Base-by-base conservation (phyloP, 2,329 filamentous ascomycete genomes). In the Aspergillus sp. region DNA sequence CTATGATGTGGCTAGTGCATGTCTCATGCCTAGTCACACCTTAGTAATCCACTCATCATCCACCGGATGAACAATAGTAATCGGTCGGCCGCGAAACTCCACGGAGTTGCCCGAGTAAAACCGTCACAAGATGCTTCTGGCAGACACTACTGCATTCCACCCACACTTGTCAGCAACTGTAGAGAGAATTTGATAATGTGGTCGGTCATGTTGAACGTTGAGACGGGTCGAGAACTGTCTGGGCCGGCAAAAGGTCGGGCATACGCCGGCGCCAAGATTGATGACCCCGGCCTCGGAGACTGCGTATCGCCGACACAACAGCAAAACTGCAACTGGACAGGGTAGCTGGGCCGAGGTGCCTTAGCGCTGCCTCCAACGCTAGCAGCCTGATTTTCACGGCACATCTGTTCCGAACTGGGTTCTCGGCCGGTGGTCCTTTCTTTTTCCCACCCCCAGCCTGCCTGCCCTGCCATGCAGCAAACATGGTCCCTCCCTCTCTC, bases 71-170 rank as follows among this genome's bases (percentile, higher is more conserved):
- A 23, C 23, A 23, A 27, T n/a, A 27, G 25, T 15, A 30, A 23
- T 23, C 17, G 27, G 23, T n/a, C 32, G 21, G 15, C 25, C 39
- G n/a, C n/a, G 23, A 30, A 21, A 25, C 15, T 21, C 21, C 19
- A 47, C 53, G 53, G 41, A 47, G 25, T 36, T 55, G 41, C 41
- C 41, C 41, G 53, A 25, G 32, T 36, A 5, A 13, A 30, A 36
- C 27, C 17, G 36, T 42, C 58, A 48, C 47, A 25, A 36, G 44
- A 21, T 15, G 3, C n/a, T 49, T 61, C 59, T 54, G 54, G 60
- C 47, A 59, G 17, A 41, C 32, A 47, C 60, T 50, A 60, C 19
- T 44, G 49, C 54, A 56, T 64, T 62, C 60, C 48, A 55, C 11
- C 53, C 5, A 44, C n/a, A 15, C 21, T 11, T 8, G 23, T 44